Conservation (phyloP, 2,329 filamentous ascomycete genomes). For the Pseudogymnoascus pannorum region DNA sequence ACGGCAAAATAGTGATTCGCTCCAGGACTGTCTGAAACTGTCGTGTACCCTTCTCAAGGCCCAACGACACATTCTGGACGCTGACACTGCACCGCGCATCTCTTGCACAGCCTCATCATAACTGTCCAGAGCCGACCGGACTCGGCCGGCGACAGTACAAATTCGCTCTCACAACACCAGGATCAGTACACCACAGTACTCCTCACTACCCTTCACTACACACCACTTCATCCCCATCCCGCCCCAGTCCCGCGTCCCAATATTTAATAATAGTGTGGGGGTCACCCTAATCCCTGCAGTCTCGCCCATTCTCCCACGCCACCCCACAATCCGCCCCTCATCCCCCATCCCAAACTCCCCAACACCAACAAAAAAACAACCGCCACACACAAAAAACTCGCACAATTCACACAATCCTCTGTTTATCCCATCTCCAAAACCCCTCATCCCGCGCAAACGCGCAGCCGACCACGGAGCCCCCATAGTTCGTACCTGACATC, state of each 20-base stretch:
- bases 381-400: neutral
- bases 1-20: constrained; percentile 5
- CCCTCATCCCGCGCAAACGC: neutral
- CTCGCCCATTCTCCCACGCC: neutral
- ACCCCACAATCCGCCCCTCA: neutral
- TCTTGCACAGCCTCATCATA: neutral
- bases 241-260: constrained; percentile 6
- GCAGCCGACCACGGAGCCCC: neutral
- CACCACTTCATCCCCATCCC: neutral
- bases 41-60: neutral
- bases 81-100: neutral
- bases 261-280: constrained; percentile 8
- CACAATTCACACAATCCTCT: too few species aligned
- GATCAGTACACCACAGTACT: neutral
- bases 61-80: constrained; percentile 1
- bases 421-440: neutral
- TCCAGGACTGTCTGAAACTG: neutral
- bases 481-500: neutral
- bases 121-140: neutral
- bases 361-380: neutral
- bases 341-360: neutral
- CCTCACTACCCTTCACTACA: neutral
- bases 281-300: neutral
- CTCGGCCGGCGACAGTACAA: neutral
- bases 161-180: neutral